Evolutionary conservation across 75 land plant genomes (phyloP), one percentile per base, ranked within the genome.

Genomic region (Pinus albicaulis): DNA sequence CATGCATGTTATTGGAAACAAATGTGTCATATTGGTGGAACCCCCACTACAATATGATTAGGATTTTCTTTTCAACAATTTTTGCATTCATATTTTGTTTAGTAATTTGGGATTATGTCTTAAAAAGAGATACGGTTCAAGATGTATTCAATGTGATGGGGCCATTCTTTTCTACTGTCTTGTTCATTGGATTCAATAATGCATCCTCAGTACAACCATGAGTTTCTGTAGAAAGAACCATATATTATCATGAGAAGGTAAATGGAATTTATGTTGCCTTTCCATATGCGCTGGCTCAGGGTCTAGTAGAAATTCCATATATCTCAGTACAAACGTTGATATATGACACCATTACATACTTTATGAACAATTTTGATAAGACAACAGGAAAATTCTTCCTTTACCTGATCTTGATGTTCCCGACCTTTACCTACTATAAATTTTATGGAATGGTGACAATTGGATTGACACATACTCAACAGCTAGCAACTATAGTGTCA

Each of bases 261-360:
- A 44, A 8, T 44, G 10, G 52, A 44, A 44, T 44, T 8, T 44
- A 44, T 44, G 52, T 10, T 44, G 7, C 52, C 8, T 44, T 44
- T 44, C 52, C 16, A 78, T 10, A 74, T 13, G 11, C 7, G 0
- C 7, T 44, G 7, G 52, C 52, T 44, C 80, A 91, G 91, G 91
- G 84, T 23, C 52, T 86, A n/a, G 79, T 91, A 41, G 96, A 93
- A 82, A 64, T 93, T n/a, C 93, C 93, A 25, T 91, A 89, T 81
- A 86, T 89, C 55, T 48, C 75, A 4, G 73, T 77, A 22, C 96
- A 93, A 75, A 82, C 90, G 4, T 57, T 91, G 0, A 34, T 93
- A 24, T 91, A 80, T 80, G 87, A 82, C 3, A 5, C 79, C 63
- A 84, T 93, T 44, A 83, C 89, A 16, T 91, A 83, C 65, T 79